A percentile compares a stretch with the other conserved stretches of the same genome.
phyloP scores from a whole-genome alignment of 192 early-diverging fungal species.

The Backusella sp. region DNA sequence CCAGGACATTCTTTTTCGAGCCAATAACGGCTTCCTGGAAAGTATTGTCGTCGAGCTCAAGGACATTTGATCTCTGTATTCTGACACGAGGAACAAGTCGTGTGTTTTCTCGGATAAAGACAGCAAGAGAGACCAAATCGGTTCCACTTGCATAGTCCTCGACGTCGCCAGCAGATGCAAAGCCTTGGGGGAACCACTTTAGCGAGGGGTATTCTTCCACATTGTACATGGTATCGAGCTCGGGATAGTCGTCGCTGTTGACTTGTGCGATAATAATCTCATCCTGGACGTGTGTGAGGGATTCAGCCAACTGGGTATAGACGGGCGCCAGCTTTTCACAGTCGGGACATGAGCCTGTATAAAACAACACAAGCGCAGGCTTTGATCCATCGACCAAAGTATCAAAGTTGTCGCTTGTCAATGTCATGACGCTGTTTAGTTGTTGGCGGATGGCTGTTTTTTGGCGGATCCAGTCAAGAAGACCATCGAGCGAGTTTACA shows the following conservation, averaged over 20 bases:
- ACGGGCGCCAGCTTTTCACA: constrained; percentile 70
- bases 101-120: constrained; percentile 82
- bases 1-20: constrained; percentile 73
- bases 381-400: constrained; percentile 68
- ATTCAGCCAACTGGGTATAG: constrained; percentile 79
- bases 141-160: constrained; percentile 83
- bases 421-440: constrained; percentile 45
- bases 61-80: constrained; percentile 65
- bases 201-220: constrained; percentile 86
- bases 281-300: constrained; percentile 69
- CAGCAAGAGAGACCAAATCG: constrained; percentile 72
- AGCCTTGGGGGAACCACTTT: constrained; percentile 90
- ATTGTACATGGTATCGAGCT: constrained; percentile 70
- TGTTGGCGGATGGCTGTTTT: constrained; percentile 4
- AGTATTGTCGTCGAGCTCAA: constrained; percentile 61
- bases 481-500: constrained; percentile 17
- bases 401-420: constrained; percentile 63
- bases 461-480: constrained; percentile 7
- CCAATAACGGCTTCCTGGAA: constrained; percentile 79
- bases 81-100: constrained; percentile 73
- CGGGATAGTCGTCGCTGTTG: constrained; percentile 82
- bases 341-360: constrained; percentile 85
- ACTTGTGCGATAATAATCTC: constrained; percentile 87
- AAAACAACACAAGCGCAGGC: constrained; percentile 83
- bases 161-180: constrained; percentile 50